Evolutionary conservation across 257 asterid genomes (phyloP).

Genomic region (Nicotiana noctiflora): DNA sequence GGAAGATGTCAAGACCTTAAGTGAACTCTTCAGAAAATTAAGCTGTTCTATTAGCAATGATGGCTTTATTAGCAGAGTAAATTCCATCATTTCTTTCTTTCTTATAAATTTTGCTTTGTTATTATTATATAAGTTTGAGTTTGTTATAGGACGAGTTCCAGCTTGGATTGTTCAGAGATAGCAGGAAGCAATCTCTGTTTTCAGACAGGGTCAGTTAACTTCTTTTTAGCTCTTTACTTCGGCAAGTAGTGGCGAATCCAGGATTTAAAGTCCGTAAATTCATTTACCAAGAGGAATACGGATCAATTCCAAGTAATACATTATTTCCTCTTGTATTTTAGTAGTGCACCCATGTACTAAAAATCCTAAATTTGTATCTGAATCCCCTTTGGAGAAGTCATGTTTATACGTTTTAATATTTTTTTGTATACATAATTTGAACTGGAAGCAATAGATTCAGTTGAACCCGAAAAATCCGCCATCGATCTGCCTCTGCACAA

Average conservation of each 20-base stretch:
- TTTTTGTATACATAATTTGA: too few relatives aligned
- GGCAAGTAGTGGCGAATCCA: background rate
- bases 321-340: too few relatives aligned
- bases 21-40: slow-evolving; percentile 38
- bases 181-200: slow-evolving; percentile 32
- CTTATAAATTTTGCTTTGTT: background rate
- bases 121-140: background rate
- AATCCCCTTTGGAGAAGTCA: too few relatives aligned
- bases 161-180: slow-evolving; percentile 43
- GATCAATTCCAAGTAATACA: too few relatives aligned
- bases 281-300: too few relatives aligned
- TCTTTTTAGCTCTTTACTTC: background rate
- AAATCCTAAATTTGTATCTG: too few relatives aligned
- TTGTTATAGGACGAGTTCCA: slow-evolving; percentile 43
- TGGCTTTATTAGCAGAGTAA: slow-evolving; percentile 42
- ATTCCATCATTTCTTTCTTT: background rate
- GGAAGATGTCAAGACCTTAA: slow-evolving; percentile 37
- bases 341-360: too few relatives aligned
- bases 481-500: too few relatives aligned
- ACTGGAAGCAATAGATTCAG: too few relatives aligned
- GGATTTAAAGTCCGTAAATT: background rate
- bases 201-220: slow-evolving; percentile 35
- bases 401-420: too few relatives aligned
- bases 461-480: too few relatives aligned
- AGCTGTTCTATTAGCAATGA: slow-evolving; percentile 46